A percentile compares a stretch with the other conserved stretches of the same genome.
phyloP scores from a whole-genome alignment of 1,139 yeast genomes.

The Diutina siamensis region DNA sequence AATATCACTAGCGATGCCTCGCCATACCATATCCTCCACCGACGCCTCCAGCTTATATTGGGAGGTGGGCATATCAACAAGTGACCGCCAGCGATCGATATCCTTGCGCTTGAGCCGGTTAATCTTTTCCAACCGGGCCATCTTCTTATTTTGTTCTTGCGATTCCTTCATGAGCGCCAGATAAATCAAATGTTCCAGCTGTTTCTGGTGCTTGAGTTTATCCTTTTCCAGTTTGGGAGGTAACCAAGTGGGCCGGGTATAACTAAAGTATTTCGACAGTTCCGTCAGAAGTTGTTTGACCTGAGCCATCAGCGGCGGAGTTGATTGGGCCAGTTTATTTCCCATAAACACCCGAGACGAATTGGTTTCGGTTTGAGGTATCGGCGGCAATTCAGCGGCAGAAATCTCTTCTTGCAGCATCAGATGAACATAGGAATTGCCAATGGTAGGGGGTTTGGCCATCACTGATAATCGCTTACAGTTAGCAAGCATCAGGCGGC shows the following conservation, averaged over 20 bases:
- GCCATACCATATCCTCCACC: constrained; percentile 5
- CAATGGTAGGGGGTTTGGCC: not conserved
- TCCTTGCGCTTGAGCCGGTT: not conserved
- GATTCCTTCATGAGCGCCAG: constrained; percentile 1
- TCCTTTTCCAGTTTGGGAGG: constrained; percentile 5
- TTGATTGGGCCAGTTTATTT: not conserved
- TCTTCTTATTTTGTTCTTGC: constrained; percentile 1
- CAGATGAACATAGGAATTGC: not conserved
- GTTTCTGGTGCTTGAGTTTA: not conserved
- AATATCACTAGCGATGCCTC: not conserved
- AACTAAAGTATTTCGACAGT: constrained; percentile 3
- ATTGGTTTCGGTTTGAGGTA: not conserved
- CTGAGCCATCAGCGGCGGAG: not conserved
- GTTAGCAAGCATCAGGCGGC: not conserved
- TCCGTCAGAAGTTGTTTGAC: constrained; percentile 4
- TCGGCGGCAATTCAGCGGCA: not conserved
- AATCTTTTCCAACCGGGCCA: not conserved
- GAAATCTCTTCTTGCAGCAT: constrained; percentile 4
- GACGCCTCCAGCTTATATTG: constrained; percentile 1
- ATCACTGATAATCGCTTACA: constrained; percentile 1
- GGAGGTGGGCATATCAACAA: not conserved
- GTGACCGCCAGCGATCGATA: not conserved
- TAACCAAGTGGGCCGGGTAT: constrained; percentile 5
- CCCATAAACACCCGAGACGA: not conserved
- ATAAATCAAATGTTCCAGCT: constrained; percentile 5